phyloP scores from a whole-genome alignment of 75 land plant species.

The Sequoiadendron giganteum region DNA sequence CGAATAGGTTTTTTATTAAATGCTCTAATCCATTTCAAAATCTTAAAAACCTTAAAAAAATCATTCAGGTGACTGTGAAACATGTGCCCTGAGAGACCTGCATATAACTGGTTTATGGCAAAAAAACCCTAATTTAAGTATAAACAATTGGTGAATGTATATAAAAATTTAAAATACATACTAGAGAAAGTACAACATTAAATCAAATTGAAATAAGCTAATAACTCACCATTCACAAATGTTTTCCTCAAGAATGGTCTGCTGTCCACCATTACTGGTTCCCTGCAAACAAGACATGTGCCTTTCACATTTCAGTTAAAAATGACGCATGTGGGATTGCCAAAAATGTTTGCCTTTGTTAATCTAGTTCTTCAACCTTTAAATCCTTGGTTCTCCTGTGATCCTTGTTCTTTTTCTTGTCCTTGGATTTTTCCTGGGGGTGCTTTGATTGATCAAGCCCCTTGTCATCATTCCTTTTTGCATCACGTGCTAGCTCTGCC shows the following conservation, averaged over 20 bases:
- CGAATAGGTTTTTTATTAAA: neutral
- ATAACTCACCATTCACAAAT: slow-evolving; percentile 9
- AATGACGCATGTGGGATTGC: neutral
- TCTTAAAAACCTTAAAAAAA: neutral
- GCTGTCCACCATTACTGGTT: slow-evolving; percentile 13
- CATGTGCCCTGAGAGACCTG: neutral
- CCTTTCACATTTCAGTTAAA: neutral
- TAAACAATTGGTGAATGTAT: neutral
- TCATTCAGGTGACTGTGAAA: neutral
- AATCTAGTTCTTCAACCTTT: slow-evolving; percentile 47
- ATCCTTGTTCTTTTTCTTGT: slow-evolving; percentile 76
- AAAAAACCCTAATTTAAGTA: neutral
- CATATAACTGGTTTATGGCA: neutral
- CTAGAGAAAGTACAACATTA: neutral
- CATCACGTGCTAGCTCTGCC: slow-evolving; percentile 81
- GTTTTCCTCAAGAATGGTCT: slow-evolving; percentile 3
- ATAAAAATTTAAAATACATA: neutral
- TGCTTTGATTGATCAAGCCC: slow-evolving; percentile 45
- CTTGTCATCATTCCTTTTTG: slow-evolving; percentile 37
- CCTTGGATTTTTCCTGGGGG: slow-evolving; percentile 60
- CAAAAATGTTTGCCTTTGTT: neutral
- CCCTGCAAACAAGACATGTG: slow-evolving; percentile 5
- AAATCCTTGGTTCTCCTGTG: slow-evolving; percentile 54
- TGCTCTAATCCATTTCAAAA: neutral
- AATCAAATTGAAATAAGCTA: slow-evolving; percentile 4